These are phyloP conservation scores for Backusella tuberculispora DNA, from an alignment of 192 early-diverging fungal genomes.

Conservation along the genomic window DNA sequence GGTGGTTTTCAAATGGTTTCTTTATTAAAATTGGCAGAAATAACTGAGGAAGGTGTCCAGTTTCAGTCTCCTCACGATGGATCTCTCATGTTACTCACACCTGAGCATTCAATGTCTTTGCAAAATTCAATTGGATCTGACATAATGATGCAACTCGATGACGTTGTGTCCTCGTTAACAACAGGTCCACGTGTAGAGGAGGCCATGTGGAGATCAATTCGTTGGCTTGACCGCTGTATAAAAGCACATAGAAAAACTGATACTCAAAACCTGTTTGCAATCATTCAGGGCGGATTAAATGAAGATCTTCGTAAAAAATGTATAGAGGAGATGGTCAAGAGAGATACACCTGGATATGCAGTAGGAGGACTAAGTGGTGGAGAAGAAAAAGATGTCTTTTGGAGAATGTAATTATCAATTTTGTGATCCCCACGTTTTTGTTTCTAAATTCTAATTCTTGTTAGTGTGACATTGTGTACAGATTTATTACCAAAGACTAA, in stretches of 20 bases:
- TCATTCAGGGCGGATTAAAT: conserved; percentile 87
- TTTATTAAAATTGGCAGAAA: conserved; percentile 79
- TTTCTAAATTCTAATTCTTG: background rate
- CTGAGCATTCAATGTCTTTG: conserved; percentile 83
- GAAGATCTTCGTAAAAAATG: conserved; percentile 67
- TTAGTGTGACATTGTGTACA: conserved; percentile 72
- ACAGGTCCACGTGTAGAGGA: conserved; percentile 85
- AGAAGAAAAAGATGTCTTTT: conserved; percentile 85
- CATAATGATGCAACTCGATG: conserved; percentile 93
- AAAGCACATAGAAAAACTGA: conserved; percentile 69
- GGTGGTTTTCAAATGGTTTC: conserved; percentile 94
- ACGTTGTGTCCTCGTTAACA: conserved; percentile 83
- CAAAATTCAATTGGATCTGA: conserved; percentile 89
- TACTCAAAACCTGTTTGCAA: conserved; percentile 85
- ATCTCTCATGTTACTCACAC: conserved; percentile 80
- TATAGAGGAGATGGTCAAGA: conserved; percentile 76
- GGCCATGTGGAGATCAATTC: conserved; percentile 87
- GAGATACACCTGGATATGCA: conserved; percentile 83
- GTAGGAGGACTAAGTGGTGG: conserved; percentile 88
- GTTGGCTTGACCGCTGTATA: conserved; percentile 87
- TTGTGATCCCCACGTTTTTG: background rate
- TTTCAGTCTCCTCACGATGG: conserved; percentile 84
- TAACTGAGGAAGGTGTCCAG: conserved; percentile 85
- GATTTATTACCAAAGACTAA: conserved; percentile 79
- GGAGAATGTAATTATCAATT: conserved; percentile 61